phyloP scores from a whole-genome alignment of 495 filamentous ascomycete species.

The Staphylotrichum tortipilum region DNA sequence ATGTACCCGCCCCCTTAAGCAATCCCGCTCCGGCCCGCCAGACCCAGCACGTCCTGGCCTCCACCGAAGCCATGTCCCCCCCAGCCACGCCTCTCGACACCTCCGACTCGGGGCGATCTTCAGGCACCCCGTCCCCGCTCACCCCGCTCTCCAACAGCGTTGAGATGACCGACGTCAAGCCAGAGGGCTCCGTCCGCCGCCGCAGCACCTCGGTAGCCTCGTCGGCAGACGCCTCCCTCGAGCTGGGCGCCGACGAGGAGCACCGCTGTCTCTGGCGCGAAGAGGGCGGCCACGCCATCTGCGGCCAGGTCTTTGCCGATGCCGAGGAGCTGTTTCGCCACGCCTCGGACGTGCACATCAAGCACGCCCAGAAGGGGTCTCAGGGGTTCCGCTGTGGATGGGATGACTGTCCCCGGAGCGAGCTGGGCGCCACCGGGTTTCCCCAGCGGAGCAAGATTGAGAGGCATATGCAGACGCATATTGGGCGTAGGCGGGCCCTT shows the following conservation, averaged over 20 bases:
- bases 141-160: slow-evolving; percentile 20
- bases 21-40: background rate
- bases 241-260: slow-evolving; percentile 9
- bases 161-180: slow-evolving; percentile 18
- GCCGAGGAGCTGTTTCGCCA: slow-evolving; percentile 26
- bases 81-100: slow-evolving; percentile 22
- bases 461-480: slow-evolving; percentile 55
- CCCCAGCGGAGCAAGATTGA: slow-evolving; percentile 52
- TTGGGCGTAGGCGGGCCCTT: slow-evolving; percentile 42
- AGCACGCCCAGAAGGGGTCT: slow-evolving; percentile 24
- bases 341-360: slow-evolving; percentile 22
- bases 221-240: slow-evolving; percentile 2
- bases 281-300: slow-evolving; percentile 14
- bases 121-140: slow-evolving; percentile 21
- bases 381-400: slow-evolving; percentile 28
- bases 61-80: slow-evolving; percentile 18
- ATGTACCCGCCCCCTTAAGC: background rate
- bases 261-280: slow-evolving; percentile 28
- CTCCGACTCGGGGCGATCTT: slow-evolving; percentile 20
- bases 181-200: background rate
- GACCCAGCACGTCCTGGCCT: slow-evolving; percentile 4
- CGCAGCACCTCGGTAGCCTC: slow-evolving; percentile 15
- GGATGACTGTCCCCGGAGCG: slow-evolving; percentile 34
- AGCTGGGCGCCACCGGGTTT: slow-evolving; percentile 36
- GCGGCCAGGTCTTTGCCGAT: slow-evolving; percentile 17